Percentiles rank a stretch among this genome's conserved stretches.
Conservation (phyloP, 257 asterid species). For the Petrea volubilis region DNA sequence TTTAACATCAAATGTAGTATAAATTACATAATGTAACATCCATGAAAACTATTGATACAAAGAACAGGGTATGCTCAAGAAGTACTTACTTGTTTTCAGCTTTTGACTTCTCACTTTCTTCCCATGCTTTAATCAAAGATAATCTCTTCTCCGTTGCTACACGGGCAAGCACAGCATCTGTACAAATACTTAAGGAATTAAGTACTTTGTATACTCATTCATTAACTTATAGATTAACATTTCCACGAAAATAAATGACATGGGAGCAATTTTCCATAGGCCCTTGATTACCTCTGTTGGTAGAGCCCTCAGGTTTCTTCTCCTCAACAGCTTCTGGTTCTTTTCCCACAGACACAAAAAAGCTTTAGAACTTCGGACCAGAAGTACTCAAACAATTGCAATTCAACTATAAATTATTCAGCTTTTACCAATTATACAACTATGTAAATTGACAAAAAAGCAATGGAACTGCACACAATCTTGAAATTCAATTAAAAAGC, state of each 20-base stretch:
- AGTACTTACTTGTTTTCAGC: constrained; percentile 65
- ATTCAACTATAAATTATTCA: background rate
- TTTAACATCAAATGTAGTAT: background rate
- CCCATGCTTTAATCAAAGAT: constrained; percentile 89
- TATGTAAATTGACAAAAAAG: too few species aligned
- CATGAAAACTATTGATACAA: background rate
- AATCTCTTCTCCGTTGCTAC: constrained; percentile 83
- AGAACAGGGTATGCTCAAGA: constrained; percentile 4
- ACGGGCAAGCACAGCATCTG: constrained; percentile 84
- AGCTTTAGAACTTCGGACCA: constrained; percentile 2
- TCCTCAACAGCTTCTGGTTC: constrained; percentile 65
- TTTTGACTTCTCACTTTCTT: constrained; percentile 91
- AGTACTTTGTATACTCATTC: background rate
- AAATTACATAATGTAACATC: too few species aligned
- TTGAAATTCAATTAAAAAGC: background rate
- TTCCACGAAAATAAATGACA: background rate
- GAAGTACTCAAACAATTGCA: background rate
- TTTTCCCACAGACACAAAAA: constrained; percentile 20
- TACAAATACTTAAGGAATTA: constrained; percentile 3
- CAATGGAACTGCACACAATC: background rate
- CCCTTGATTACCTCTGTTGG: constrained; percentile 73
- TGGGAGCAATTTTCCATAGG: background rate
- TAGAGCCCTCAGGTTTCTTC: constrained; percentile 74
- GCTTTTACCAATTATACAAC: background rate
- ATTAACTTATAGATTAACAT: background rate